Percentiles rank a stretch among this genome's conserved stretches.
phyloP scores from a whole-genome alignment of 2,329 filamentous ascomycete genomes.

The Pseudocercospora eumusae region DNA sequence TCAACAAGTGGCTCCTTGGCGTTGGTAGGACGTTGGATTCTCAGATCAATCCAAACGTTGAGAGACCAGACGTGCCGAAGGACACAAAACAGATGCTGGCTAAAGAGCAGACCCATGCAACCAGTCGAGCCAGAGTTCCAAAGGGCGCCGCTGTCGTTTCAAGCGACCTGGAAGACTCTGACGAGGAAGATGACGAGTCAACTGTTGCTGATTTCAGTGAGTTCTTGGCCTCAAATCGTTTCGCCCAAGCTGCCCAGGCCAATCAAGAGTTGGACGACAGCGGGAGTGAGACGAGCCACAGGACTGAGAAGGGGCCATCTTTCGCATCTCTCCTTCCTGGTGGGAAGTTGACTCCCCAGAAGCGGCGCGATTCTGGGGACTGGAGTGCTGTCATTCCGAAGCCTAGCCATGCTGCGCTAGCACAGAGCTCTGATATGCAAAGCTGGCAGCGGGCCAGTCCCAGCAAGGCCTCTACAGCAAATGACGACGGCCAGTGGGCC shows the following conservation, averaged over 20 bases:
- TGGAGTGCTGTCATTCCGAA: constrained; percentile 7
- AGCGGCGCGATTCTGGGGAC: constrained; percentile 3
- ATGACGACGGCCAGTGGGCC: constrained; percentile 1
- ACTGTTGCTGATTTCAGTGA: neutral
- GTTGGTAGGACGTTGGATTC: constrained; percentile 26
- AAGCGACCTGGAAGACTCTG: constrained; percentile 12
- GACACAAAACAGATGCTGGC: constrained; percentile 29
- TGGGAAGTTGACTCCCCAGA: neutral
- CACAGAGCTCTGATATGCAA: neutral
- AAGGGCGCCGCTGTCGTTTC: constrained; percentile 21
- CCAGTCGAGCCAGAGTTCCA: constrained; percentile 23
- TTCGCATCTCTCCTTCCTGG: constrained; percentile 7
- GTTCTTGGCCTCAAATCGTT: neutral
- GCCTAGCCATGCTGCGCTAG: neutral
- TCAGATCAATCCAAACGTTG: constrained; percentile 21
- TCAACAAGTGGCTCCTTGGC: constrained; percentile 33
- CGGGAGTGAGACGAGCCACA: constrained; percentile 3
- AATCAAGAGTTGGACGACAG: neutral
- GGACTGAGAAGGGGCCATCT: neutral
- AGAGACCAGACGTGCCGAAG: constrained; percentile 24
- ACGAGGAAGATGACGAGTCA: constrained; percentile 13
- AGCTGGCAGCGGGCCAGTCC: neutral
- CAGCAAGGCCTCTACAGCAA: neutral
- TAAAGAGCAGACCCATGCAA: constrained; percentile 18
- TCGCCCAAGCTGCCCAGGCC: neutral